Percentiles rank a stretch among this genome's conserved stretches.
These are phyloP conservation scores for Cercospora canescens DNA, from an alignment of 2,329 filamentous ascomycete species.

Conservation along the genomic window DNA sequence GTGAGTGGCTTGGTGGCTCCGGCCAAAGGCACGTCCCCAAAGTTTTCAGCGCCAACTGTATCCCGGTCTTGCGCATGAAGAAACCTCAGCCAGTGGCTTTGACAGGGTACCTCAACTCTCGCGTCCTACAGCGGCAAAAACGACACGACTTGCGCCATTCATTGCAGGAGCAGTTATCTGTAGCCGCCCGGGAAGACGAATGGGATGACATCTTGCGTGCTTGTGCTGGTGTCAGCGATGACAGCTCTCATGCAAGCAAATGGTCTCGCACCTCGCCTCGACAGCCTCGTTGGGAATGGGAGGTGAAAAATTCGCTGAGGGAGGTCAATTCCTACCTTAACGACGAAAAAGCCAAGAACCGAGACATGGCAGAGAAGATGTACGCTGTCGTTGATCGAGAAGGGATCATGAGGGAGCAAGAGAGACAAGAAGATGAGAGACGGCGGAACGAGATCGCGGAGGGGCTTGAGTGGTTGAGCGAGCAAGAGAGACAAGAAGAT, in stretches of 20 bases:
- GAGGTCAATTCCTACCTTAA: conserved; percentile 14
- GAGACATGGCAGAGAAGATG: conserved; percentile 43
- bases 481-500: conserved; percentile 36
- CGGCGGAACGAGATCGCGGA: neutral
- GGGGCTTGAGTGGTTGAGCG: too few relatives aligned
- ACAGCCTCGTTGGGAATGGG: neutral
- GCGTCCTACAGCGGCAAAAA: conserved; percentile 47
- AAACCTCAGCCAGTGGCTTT: conserved; percentile 66
- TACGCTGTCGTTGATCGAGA: conserved; percentile 51
- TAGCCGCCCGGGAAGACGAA: conserved; percentile 47
- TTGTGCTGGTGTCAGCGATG: conserved; percentile 15
- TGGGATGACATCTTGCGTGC: conserved; percentile 48
- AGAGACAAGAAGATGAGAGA: conserved; percentile 30
- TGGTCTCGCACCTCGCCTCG: neutral
- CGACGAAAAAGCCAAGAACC: conserved; percentile 34
- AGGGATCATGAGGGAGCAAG: conserved; percentile 43
- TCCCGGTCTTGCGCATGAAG: conserved; percentile 66
- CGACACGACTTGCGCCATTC: conserved; percentile 42
- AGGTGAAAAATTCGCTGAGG: neutral
- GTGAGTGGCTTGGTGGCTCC: conserved; percentile 39
- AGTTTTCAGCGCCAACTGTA: conserved; percentile 55
- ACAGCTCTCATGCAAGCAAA: conserved; percentile 10
- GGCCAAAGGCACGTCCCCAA: conserved; percentile 60
- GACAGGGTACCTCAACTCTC: conserved; percentile 58
- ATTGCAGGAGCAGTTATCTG: conserved; percentile 43